Conservation (phyloP, 495 filamentous ascomycete species). For the Aspergillus bridgeri region DNA sequence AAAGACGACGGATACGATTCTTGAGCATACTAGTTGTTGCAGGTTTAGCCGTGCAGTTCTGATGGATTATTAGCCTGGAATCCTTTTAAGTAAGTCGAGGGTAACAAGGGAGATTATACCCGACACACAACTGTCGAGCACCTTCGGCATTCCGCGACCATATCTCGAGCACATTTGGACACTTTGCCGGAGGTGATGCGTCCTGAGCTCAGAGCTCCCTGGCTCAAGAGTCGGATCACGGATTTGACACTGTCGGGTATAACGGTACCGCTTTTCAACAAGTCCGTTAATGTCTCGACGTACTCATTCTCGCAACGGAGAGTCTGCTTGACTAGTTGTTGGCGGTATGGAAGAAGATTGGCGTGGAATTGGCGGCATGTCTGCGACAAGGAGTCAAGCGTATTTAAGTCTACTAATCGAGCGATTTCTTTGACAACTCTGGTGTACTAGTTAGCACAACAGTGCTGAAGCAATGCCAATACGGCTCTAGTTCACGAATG, state of each 20-base stretch:
- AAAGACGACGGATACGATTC: slow-evolving; percentile 74
- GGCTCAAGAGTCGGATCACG: slow-evolving; percentile 33
- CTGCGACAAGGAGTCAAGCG: slow-evolving; percentile 71
- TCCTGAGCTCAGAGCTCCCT: slow-evolving; percentile 26
- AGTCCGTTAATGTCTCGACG: slow-evolving; percentile 38
- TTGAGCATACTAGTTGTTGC: slow-evolving; percentile 58
- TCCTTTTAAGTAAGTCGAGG: not conserved
- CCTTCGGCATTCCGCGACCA: slow-evolving; percentile 76
- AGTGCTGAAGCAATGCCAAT: slow-evolving; percentile 15
- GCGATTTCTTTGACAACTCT: slow-evolving; percentile 77
- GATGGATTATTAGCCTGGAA: not conserved
- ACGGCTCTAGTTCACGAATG: slow-evolving; percentile 20
- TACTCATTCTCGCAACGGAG: slow-evolving; percentile 75
- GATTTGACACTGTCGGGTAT: slow-evolving; percentile 38
- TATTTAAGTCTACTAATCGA: slow-evolving; percentile 75
- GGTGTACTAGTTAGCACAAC: slow-evolving; percentile 24
- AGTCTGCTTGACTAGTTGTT: slow-evolving; percentile 64
- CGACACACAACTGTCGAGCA: slow-evolving; percentile 76
- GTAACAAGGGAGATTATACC: slow-evolving; percentile 38
- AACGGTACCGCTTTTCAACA: slow-evolving; percentile 30
- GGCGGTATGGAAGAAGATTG: slow-evolving; percentile 72
- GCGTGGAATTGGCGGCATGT: slow-evolving; percentile 77
- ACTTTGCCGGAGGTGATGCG: slow-evolving; percentile 61
- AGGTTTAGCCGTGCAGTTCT: slow-evolving; percentile 85
- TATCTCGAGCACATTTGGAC: slow-evolving; percentile 74